These are phyloP conservation scores for Xylariaceae sp. DNA, from an alignment of 2,329 filamentous ascomycete genomes.

Conservation along the genomic window DNA sequence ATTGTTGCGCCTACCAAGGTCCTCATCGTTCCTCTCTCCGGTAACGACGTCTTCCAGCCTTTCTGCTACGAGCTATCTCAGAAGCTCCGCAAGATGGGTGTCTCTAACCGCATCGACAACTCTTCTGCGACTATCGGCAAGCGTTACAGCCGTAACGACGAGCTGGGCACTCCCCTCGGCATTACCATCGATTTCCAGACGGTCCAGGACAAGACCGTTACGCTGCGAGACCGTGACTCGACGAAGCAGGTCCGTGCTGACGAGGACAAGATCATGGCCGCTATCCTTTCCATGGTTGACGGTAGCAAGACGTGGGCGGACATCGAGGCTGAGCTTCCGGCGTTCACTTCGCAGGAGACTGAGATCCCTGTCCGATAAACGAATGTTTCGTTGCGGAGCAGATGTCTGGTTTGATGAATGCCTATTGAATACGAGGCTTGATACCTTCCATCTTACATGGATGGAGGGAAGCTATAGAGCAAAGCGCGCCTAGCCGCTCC, in stretches of 20 bases:
- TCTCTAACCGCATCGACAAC: conserved; percentile 84
- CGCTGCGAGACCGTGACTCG: conserved; percentile 82
- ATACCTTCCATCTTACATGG: neutral
- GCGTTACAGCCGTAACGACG: conserved; percentile 90
- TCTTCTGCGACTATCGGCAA: conserved; percentile 90
- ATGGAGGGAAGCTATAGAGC: neutral
- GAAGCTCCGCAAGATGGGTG: conserved; percentile 67
- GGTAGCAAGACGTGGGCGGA: conserved; percentile 59
- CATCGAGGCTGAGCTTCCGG: conserved; percentile 70
- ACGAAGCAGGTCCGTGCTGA: conserved; percentile 85
- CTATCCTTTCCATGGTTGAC: conserved; percentile 50
- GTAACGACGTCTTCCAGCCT: conserved; percentile 75
- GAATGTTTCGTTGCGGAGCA: neutral
- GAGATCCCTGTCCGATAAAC: conserved; percentile 32
- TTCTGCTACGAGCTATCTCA: conserved; percentile 66
- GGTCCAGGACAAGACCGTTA: conserved; percentile 78
- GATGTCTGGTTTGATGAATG: neutral
- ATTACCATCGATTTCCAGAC: conserved; percentile 97
- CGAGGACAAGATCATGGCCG: conserved; percentile 72
- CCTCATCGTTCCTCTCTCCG: conserved; percentile 81
- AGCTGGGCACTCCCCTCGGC: conserved; percentile 88
- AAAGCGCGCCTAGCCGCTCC: neutral
- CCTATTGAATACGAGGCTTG: neutral
- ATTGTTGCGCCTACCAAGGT: conserved; percentile 91
- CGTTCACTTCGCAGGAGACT: conserved; percentile 73